phyloP scores from a whole-genome alignment of 2,329 filamentous ascomycete genomes.

The Aspergillus persii region DNA sequence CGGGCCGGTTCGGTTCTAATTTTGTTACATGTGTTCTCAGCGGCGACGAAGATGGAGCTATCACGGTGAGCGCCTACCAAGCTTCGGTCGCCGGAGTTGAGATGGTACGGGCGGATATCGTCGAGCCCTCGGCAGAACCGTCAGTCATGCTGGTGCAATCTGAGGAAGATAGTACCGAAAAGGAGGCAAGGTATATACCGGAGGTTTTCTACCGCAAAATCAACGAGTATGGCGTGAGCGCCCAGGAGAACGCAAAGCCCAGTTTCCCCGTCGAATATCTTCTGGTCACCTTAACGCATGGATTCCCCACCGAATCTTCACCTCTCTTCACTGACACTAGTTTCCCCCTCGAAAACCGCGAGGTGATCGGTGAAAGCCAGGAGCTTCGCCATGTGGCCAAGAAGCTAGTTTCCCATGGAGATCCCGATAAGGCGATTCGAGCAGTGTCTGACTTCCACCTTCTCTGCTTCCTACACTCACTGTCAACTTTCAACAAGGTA shows the following conservation, averaged over 20 bases:
- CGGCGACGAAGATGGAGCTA: conserved; percentile 86
- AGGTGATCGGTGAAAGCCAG: conserved; percentile 80
- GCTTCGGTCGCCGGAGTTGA: conserved; percentile 94
- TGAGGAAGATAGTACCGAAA: conserved; percentile 71
- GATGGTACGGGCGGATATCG: conserved; percentile 92
- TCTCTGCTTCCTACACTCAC: conserved; percentile 77
- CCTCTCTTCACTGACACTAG: conserved; percentile 69
- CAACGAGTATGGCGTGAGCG: conserved; percentile 94
- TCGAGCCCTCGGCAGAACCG: conserved; percentile 92
- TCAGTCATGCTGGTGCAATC: conserved; percentile 90
- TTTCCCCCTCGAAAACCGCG: conserved; percentile 91
- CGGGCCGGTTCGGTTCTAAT: conserved; percentile 87
- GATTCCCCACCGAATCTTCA: conserved; percentile 78
- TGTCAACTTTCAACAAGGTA: conserved; percentile 84
- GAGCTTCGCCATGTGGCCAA: conserved; percentile 69
- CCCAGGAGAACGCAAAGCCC: conserved; percentile 95
- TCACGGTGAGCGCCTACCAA: conserved; percentile 87
- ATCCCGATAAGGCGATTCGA: conserved; percentile 60
- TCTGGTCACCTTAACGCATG: conserved; percentile 91
- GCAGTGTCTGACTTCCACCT: conserved; percentile 91
- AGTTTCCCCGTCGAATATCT: conserved; percentile 96
- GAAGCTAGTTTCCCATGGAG: conserved; percentile 65
- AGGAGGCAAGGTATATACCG: conserved; percentile 82
- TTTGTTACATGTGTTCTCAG: conserved; percentile 96
- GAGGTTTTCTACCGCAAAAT: conserved; percentile 95